A percentile compares a stretch with the other conserved stretches of the same genome.
These are phyloP conservation scores for Collybia sordida DNA, from an alignment of 768 basidiomycete species.

Conservation along the genomic window DNA sequence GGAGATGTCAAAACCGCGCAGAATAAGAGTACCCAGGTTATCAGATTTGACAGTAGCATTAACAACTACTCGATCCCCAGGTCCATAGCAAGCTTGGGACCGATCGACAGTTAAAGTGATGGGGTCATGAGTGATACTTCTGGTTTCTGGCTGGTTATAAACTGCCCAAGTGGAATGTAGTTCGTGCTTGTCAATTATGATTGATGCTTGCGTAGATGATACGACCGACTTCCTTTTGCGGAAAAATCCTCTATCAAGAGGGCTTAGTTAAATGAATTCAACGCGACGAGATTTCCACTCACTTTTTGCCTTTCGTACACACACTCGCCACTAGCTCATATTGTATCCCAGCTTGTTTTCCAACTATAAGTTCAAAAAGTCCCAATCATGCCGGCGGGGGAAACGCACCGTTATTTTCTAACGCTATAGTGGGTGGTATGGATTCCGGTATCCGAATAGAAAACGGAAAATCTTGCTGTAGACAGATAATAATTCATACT, in stretches of 20 bases:
- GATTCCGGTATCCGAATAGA: constrained; percentile 91
- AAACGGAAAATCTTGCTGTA: constrained; percentile 86
- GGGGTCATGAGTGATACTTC: constrained; percentile 64
- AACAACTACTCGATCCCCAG: constrained; percentile 77
- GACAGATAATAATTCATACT: not conserved
- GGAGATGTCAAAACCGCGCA: constrained; percentile 83
- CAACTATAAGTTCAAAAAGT: not conserved
- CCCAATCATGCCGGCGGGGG: not conserved
- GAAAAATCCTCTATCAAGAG: constrained; percentile 65
- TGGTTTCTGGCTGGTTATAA: constrained; percentile 75
- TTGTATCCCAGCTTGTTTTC: constrained; percentile 68
- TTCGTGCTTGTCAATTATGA: constrained; percentile 92
- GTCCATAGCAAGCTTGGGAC: constrained; percentile 77
- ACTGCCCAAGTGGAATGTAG: constrained; percentile 93
- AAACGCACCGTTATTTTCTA: constrained; percentile 69
- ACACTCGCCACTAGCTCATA: constrained; percentile 91
- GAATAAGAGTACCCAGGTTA: constrained; percentile 60
- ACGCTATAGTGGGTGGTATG: constrained; percentile 80
- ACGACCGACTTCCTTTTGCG: constrained; percentile 76
- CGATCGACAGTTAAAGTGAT: constrained; percentile 78
- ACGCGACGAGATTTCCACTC: constrained; percentile 16
- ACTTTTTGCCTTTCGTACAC: constrained; percentile 87
- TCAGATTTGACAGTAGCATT: constrained; percentile 75
- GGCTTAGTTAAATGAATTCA: not conserved
- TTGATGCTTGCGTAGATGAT: constrained; percentile 62